Evolutionary conservation across 2,329 filamentous ascomycete species (phyloP), one percentile per base, ranked within the genome.

Genomic region (Leptoxyphium fumago): DNA sequence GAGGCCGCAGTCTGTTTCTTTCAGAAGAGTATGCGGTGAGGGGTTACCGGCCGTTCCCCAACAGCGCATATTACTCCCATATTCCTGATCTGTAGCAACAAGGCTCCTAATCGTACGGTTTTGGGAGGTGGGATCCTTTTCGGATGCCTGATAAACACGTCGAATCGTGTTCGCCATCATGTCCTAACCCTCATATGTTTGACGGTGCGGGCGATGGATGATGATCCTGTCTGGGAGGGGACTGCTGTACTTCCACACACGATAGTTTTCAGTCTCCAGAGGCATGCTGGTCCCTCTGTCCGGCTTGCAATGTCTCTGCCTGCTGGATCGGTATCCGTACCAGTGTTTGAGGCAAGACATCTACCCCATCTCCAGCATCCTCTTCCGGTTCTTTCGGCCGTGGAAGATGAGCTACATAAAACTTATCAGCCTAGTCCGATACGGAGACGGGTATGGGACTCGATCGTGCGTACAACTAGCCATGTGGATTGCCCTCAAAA

Each of bases 311-410:
- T 29, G 50, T 53, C 39, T 61, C 56, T 8, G 58, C 56, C 52
- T 88, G 83, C 52, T 89, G 82, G 13, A 84, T 87, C 1, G 85
- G 85, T 52, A 91, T 89, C 50, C 85, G 77, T 30, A 93, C 85
- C 13, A 93, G 71, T 14, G 84, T 89, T 58, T 89, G 82, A 1
- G 85, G 85, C 36, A 91, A 68, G 36, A 75, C 65, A n/a, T 64
- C 62, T 50, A 65, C 62, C 30, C 68, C 62, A 2, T 68, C 63
- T 42, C 66, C 55, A 52, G 63, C 62, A 39, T 66, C 55, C 53
- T 64, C 62, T 18, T 60, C 59, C 5, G 53, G 57, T 11, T 62
- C 61, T 49, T 72, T 71, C 2, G 78, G 73, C 53, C 74, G 78
- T 13, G 82, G 74, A 21, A 88, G 69, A 69, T 84, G 84, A 45